Evolutionary conservation across 441 rosid species (phyloP).

Genomic region (Erysimum pusillum): DNA sequence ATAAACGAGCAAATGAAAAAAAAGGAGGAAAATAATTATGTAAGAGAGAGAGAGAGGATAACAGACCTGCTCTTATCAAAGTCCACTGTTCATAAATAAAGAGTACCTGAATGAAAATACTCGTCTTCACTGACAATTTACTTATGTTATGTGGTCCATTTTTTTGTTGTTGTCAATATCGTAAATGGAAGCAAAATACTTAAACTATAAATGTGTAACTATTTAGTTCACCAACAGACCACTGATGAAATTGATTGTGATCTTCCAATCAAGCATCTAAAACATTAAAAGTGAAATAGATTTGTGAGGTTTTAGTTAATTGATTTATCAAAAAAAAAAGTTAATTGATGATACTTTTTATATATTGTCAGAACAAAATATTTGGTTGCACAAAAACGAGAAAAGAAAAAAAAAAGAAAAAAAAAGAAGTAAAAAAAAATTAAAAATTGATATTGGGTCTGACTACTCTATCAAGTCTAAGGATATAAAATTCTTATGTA

Average conservation of each 20-base stretch:
- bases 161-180: slow-evolving; percentile 30
- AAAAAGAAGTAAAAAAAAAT: too few relatives aligned
- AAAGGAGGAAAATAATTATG: slow-evolving; percentile 5
- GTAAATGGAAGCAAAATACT: not conserved
- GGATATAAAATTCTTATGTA: too few relatives aligned
- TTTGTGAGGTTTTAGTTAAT: slow-evolving; percentile 30
- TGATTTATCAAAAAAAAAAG: too few relatives aligned
- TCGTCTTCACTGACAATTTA: slow-evolving; percentile 48
- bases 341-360: not conserved
- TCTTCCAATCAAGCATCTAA: slow-evolving; percentile 21
- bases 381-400: too few relatives aligned
- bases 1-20: slow-evolving; percentile 14
- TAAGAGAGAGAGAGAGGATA: slow-evolving; percentile 15
- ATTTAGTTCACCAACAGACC: slow-evolving; percentile 35
- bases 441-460: not conserved
- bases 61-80: slow-evolving; percentile 38
- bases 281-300: not conserved
- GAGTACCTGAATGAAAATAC: slow-evolving; percentile 47
- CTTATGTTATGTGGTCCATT: slow-evolving; percentile 49
- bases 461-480: not conserved
- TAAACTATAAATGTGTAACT: slow-evolving; percentile 18
- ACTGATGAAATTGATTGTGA: slow-evolving; percentile 24
- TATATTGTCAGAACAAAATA: too few relatives aligned
- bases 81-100: slow-evolving; percentile 46
- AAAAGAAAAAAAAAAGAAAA: too few relatives aligned